Percentiles rank a stretch among this genome's conserved stretches.
Conservation (phyloP, 345 rosid species). For the Citrus glauca region DNA sequence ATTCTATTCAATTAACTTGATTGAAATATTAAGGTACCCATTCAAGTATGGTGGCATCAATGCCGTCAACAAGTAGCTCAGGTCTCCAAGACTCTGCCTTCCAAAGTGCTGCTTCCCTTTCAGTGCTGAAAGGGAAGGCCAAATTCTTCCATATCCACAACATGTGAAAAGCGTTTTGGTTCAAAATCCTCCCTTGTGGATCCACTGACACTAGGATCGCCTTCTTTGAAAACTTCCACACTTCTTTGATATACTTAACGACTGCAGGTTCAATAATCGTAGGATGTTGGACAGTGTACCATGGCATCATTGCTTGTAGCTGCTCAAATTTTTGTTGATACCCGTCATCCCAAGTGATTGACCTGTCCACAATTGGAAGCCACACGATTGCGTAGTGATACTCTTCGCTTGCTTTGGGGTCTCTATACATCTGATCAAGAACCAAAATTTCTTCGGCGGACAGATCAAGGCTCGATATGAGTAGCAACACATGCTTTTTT, state of each 20-base stretch:
- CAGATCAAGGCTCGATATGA: constrained; percentile 36
- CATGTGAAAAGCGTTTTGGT: constrained; percentile 29
- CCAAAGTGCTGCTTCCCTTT: constrained; percentile 28
- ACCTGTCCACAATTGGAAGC: constrained; percentile 40
- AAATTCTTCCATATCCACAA: constrained; percentile 28
- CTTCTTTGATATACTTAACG: constrained; percentile 30
- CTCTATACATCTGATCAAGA: constrained; percentile 26
- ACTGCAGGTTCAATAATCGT: constrained; percentile 25
- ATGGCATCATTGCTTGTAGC: constrained; percentile 24
- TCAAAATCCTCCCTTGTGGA: constrained; percentile 23
- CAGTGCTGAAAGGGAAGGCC: constrained; percentile 28
- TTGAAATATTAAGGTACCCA: constrained; percentile 24
- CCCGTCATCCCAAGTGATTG: constrained; percentile 21
- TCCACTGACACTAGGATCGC: constrained; percentile 29
- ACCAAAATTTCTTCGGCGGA: constrained; percentile 27
- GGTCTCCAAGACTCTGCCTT: constrained; percentile 27
- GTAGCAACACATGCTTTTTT: constrained; percentile 26
- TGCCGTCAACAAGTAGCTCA: constrained; percentile 25
- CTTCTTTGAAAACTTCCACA: constrained; percentile 25
- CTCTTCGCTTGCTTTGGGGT: not conserved
- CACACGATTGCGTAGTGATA: constrained; percentile 34
- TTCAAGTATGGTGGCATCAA: constrained; percentile 18
- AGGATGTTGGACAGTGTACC: constrained; percentile 33
- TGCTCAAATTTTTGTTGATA: constrained; percentile 19
- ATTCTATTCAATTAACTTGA: not conserved